Base-by-base conservation (phyloP, 75 land plant species). In the Pseudotsuga menziesii region DNA sequence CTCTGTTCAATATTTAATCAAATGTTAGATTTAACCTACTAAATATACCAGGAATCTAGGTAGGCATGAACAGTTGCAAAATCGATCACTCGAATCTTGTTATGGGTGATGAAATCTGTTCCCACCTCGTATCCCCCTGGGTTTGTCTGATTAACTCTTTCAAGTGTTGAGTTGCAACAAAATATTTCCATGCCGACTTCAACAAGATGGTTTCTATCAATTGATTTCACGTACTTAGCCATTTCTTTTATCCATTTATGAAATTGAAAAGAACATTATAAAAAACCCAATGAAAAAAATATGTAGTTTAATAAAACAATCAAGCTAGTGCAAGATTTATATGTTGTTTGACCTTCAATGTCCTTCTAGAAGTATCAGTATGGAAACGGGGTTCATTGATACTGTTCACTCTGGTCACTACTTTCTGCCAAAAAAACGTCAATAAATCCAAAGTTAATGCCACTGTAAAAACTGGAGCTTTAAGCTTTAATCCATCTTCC, bases 171-270 rank as follows among this genome's bases (percentile, higher is more conserved):
- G 29, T 77, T 70, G 1, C 89, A 86, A 78, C 93, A 95, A 69
- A 95, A 95, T 12, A 96, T 96, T 82, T 95, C 96, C 17, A 93
- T 62, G 13, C 98, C 98, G 39, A 81, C 92, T 69, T 94, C 96
- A 66, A 95, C 78, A 77, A 95, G 77, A 81, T 95, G 98, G 67
- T 93, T 93, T 56, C 86, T 79, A 75, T 95, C 98, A 55, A 95
- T 78, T 14, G 98, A 88, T 61, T 95, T 95, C 78, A 95, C 91
- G 77, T 83, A 72, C 3, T 88, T 77, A 19, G 93, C 89, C 98
- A 95, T 95, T 72, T 93, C 98, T 73, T 75, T 78, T 58, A 95
- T 88, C 98, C 98, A 95, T n/a, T 29, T 83, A 93, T 88, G 75
- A 0, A 73, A 16, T 59, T 22, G 22, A 59, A 59, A 59, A 59